Conservation (phyloP, 1,284 basidiomycete genomes). For the Agroathelia rolfsii region DNA sequence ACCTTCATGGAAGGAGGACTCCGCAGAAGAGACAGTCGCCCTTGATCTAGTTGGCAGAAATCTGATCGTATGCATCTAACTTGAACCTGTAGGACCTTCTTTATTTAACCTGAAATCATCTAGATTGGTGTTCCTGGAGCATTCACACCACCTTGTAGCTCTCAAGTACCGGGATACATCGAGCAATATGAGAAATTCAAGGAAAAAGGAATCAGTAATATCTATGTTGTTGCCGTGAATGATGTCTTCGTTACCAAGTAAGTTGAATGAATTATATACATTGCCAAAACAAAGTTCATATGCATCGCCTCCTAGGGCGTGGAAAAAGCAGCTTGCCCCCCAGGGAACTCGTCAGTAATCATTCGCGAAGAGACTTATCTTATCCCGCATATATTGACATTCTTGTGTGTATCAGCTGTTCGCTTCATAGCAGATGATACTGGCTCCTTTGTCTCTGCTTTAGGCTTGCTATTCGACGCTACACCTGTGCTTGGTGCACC, state of each 20-base stretch:
- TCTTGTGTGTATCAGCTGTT: constrained; percentile 27
- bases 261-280: too few relatives aligned
- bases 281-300: constrained; percentile 2
- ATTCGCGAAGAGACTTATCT: neutral
- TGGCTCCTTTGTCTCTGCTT: constrained; percentile 41
- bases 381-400: neutral
- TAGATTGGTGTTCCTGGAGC: constrained; percentile 54
- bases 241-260: constrained; percentile 60
- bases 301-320: constrained; percentile 35
- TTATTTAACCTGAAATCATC: neutral
- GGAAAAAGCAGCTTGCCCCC: constrained; percentile 57
- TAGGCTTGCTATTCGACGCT: constrained; percentile 62
- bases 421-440: constrained; percentile 64
- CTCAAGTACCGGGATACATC: constrained; percentile 60
- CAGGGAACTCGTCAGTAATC: constrained; percentile 37
- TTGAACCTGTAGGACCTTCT: constrained; percentile 14
- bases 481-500: constrained; percentile 48
- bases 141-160: constrained; percentile 45
- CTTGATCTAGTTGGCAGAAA: constrained; percentile 58
- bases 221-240: constrained; percentile 65
- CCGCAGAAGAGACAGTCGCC: constrained; percentile 35
- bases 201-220: constrained; percentile 56
- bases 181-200: constrained; percentile 51
- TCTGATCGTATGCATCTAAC: constrained; percentile 43
- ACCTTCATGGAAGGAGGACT: constrained; percentile 49